Evolutionary conservation across 305 asterid species (phyloP), one percentile per base, ranked within the genome.

Genomic region (Nicotiana rustica): DNA sequence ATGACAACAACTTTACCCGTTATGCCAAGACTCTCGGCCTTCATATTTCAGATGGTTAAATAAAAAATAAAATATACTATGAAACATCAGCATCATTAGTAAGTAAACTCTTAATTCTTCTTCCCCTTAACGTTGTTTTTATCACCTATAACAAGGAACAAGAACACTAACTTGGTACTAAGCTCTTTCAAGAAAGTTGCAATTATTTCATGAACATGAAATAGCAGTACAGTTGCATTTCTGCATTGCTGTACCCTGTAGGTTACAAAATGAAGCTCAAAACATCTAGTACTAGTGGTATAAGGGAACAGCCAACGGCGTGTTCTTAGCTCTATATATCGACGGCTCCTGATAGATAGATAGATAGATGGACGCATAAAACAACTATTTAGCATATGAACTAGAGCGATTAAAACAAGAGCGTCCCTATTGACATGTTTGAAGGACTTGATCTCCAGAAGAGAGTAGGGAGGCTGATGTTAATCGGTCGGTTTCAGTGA

Each of bases 391-490:
- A 70, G 21, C 79, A 47, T 18, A 68, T 2, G 5, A 18, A 13
- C n/a, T 14, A 14, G 60, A 55, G 60, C 2, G 60, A 12, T 4
- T 55, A 13, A 13, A 55, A 55, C 8, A 0, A 1, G 31, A 1
- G 52, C 12, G 0, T 21, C 61, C 61, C 64, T 75, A 75, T 52
- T 75, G 81, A 78, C 87, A 86, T 66, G 81, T 80, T 77, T 79
- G 82, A 33, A 83, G 79, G 29, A 66, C 69, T 14, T 67, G 82
- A 82, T 85, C 90, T 79, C 89, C 68, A 66, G 88, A 61, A 38
- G 89, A 89, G 78, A 94, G 91, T 84, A 94, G 77, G 35, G 97
- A 93, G 55, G 85, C 76, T 15, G 84, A 83, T 0, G 90, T 78
- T 33, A 71, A 79, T 67, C 84, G 79, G 62, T 89, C 91, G 9